Evolutionary conservation across 176 grass and related monocot genomes (phyloP).

Genomic region (Paspalum vaginatum): DNA sequence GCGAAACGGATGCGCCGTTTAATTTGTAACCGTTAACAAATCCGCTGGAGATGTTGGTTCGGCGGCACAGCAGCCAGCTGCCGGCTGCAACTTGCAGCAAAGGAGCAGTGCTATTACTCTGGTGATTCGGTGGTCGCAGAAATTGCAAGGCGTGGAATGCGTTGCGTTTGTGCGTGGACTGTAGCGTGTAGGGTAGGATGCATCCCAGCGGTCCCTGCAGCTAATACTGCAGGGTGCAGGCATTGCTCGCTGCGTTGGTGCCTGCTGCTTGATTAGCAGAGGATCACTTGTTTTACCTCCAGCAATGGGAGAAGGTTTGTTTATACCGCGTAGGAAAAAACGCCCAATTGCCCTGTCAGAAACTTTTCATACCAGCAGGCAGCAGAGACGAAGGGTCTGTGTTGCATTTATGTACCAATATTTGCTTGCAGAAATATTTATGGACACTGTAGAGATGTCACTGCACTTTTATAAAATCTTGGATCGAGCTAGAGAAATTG

Average conservation of each 20-base stretch:
- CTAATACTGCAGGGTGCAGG: not conserved
- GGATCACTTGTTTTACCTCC: not conserved
- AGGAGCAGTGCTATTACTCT: not conserved
- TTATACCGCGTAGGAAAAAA: not conserved
- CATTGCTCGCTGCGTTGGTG: not conserved
- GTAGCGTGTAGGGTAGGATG: not conserved
- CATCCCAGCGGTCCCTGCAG: not conserved
- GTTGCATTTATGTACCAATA: no score
- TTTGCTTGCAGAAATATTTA: no score
- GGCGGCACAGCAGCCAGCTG: not conserved
- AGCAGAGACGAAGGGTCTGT: not conserved
- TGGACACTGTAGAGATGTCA: no score
- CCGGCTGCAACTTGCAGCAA: not conserved
- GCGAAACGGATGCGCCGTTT: not conserved
- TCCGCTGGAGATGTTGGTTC: not conserved
- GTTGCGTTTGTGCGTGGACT: not conserved
- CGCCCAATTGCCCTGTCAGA: not conserved
- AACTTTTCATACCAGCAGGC: not conserved
- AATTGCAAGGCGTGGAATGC: conserved; percentile 1
- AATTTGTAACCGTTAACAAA: conserved; percentile 28
- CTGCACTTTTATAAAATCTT: no score
- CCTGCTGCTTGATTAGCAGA: not conserved
- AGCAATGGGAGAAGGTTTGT: not conserved
- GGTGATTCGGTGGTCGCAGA: not conserved
- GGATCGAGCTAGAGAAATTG: no score